These are phyloP conservation scores for Amanita thiersii DNA, from an alignment of 768 basidiomycete genomes.

Conservation along the genomic window DNA sequence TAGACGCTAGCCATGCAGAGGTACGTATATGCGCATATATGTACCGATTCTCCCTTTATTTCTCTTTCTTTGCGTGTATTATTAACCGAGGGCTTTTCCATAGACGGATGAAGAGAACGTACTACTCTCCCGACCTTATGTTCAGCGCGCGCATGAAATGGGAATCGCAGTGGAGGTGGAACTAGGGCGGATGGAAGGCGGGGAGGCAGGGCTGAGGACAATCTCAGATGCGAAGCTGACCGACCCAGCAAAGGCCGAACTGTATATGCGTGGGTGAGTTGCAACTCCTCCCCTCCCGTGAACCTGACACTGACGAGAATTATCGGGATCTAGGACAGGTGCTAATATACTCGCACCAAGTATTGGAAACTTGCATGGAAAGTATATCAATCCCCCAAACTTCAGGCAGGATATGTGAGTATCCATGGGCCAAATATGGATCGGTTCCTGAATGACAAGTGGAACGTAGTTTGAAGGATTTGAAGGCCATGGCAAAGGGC, in stretches of 20 bases:
- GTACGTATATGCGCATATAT: conserved; percentile 11
- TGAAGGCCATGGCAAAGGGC: conserved; percentile 26
- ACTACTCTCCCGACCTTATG: conserved; percentile 31
- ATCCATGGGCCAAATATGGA: neutral
- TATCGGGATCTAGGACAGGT: conserved; percentile 24
- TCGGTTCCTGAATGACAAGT: neutral
- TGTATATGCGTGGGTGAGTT: conserved; percentile 31
- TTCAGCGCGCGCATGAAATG: conserved; percentile 29
- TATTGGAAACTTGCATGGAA: conserved; percentile 40
- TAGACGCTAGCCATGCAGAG: conserved; percentile 41
- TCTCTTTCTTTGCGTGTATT: neutral
- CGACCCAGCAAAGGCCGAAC: conserved; percentile 30
- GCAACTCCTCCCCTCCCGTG: neutral
- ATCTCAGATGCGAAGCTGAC: conserved; percentile 42
- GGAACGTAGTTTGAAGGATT: conserved; percentile 27
- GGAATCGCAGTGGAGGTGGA: conserved; percentile 40
- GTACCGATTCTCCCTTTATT: too few relatives aligned
- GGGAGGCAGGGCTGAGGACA: conserved; percentile 38
- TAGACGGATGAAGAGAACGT: conserved; percentile 43
- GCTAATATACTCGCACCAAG: conserved; percentile 38
- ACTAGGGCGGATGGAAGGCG: conserved; percentile 39
- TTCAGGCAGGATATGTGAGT: conserved; percentile 36
- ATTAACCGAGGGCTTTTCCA: neutral
- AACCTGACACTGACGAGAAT: neutral
- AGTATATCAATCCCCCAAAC: conserved; percentile 35